Conservation (phyloP, 257 asterid species). For the Anisodus tanguticus region DNA sequence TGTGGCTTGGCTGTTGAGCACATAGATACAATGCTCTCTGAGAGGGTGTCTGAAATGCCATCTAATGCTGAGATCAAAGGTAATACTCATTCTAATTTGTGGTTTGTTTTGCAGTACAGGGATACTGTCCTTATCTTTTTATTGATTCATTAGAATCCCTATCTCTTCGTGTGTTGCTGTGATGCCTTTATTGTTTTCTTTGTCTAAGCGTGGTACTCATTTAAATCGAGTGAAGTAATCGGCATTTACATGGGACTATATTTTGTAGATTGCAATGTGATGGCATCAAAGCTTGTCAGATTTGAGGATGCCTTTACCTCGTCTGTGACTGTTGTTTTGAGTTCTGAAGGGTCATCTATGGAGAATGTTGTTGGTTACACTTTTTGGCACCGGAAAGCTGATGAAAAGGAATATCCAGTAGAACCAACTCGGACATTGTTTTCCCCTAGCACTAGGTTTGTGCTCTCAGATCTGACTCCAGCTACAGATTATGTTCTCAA, state of each 20-base stretch:
- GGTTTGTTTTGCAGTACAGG: not conserved
- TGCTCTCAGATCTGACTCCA: conserved; percentile 63
- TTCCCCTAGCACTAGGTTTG: conserved; percentile 51
- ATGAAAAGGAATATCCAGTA: conserved; percentile 56
- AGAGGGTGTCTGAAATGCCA: conserved; percentile 44
- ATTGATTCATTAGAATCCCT: conserved; percentile 2
- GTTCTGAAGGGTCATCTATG: conserved; percentile 39
- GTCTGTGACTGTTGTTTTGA: conserved; percentile 40
- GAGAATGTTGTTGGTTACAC: conserved; percentile 41
- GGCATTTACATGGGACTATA: conserved; percentile 31
- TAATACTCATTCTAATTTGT: conserved; percentile 23
- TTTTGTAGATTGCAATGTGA: conserved; percentile 49
- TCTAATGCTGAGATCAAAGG: conserved; percentile 48
- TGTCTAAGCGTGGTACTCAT: conserved; percentile 7
- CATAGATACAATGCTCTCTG: conserved; percentile 57
- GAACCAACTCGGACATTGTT: conserved; percentile 70
- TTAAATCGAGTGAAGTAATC: conserved; percentile 16
- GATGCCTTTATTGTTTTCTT: conserved; percentile 16
- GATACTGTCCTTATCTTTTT: not conserved
- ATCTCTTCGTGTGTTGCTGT: conserved; percentile 5
- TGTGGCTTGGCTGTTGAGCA: conserved; percentile 73
- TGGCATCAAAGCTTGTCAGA: conserved; percentile 53
- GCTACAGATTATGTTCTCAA: conserved; percentile 64
- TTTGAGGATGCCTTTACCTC: conserved; percentile 57
- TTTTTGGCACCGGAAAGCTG: conserved; percentile 76